Base-by-base conservation (phyloP, 257 asterid genomes). In the Solanum corneliomulleri region DNA sequence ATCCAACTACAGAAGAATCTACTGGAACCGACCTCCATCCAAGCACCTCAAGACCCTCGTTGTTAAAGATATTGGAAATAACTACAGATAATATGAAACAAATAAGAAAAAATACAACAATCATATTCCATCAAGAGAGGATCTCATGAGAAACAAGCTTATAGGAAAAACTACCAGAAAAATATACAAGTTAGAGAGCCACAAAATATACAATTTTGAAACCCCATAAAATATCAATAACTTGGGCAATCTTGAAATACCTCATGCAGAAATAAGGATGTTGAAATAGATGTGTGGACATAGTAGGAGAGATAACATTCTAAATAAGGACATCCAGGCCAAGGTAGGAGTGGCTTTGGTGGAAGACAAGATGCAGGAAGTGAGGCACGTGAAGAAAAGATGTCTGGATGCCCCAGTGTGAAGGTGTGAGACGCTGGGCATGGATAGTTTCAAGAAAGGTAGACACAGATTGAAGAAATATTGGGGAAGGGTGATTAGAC, bases 21-120 rank as follows among this genome's bases (percentile, higher is more conserved):
- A 96, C 94, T n/a, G 98, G 99, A 85, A 97, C 99, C 44, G 94
- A 85, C 91, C 99, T 92, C 99, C 99, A 97, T 87, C 98, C 99
- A 83, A 97, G 96, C 91, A 97, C 99, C 92, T 95, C 92, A 90
- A 97, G 99, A 89, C 99, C 99, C 93, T 97, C 99, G 86, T 96
- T 93, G 76, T 97, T 89, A 88, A 97, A 96, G 88, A 92, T 92
- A 87, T 89, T 90, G 83, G 92, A 14, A 85, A 97, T 93, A 87
- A 90, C 99, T 97, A 93, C 95, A 94, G 44, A 87, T 89, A 86
- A 86, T 33, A 86, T 88, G 42, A 47, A 86, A 89, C 88, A 83
- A 83, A 31, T 71, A 78, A 77, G 68, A 83, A 52, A 41, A 80
- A 75, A 52, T 37, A 29, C 89, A 33, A 52, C 82, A 82, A 87